A percentile compares a stretch with the other conserved stretches of the same genome.
These are phyloP conservation scores for Termitomyces titanicus DNA, from an alignment of 768 basidiomycete species.

Conservation along the genomic window DNA sequence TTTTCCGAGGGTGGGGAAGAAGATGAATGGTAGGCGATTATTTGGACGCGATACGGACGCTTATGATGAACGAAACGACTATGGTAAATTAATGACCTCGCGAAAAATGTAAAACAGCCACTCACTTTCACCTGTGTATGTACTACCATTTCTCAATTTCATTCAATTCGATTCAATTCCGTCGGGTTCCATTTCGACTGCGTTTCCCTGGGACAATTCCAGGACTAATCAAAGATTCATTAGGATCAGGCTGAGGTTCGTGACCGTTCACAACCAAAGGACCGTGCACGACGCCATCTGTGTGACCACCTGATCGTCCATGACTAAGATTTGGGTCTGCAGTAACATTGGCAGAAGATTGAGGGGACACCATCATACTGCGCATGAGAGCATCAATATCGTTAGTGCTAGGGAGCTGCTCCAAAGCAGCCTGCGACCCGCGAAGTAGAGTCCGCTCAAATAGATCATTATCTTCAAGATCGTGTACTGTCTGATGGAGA, in stretches of 20 bases:
- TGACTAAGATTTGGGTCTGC: not conserved
- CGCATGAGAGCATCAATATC: constrained; percentile 49
- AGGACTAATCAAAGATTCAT: constrained; percentile 5
- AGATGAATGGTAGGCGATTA: not conserved
- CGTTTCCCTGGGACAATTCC: constrained; percentile 17
- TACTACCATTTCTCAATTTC: not conserved
- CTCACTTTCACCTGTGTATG: not conserved
- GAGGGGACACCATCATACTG: constrained; percentile 44
- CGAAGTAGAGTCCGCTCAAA: constrained; percentile 45
- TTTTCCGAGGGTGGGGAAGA: constrained; percentile 38
- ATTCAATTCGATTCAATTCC: constrained; percentile 9
- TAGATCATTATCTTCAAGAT: constrained; percentile 44
- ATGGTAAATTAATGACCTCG: not conserved
- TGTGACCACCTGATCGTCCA: constrained; percentile 10
- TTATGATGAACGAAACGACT: not conserved
- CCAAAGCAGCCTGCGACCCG: constrained; percentile 42
- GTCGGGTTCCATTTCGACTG: constrained; percentile 17
- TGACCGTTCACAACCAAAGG: constrained; percentile 32
- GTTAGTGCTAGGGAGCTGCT: constrained; percentile 37
- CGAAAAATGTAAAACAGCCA: not conserved
- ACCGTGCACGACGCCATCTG: constrained; percentile 24
- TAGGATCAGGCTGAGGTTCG: constrained; percentile 4
- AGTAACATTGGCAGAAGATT: constrained; percentile 10
- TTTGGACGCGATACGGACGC: not conserved
- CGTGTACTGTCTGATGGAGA: constrained; percentile 33